These are phyloP conservation scores for Candida maltosa DNA, from an alignment of 805 yeast genomes.

Conservation along the genomic window DNA sequence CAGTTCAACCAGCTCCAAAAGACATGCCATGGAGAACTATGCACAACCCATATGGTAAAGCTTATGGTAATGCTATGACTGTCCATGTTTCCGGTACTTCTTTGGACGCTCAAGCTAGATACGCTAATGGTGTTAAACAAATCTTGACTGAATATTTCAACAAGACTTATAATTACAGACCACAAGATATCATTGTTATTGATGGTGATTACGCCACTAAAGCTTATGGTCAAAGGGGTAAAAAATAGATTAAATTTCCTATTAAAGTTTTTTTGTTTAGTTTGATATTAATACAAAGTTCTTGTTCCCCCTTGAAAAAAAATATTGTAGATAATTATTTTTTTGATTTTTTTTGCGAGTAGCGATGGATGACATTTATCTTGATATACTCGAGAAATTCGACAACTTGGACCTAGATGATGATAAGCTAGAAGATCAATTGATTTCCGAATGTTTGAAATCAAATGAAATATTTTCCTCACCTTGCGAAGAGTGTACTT, in stretches of 20 bases:
- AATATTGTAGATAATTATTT: conserved; percentile 3
- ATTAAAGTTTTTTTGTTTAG: background rate
- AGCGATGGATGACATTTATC: no score
- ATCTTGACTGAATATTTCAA: conserved; percentile 63
- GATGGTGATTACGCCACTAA: conserved; percentile 72
- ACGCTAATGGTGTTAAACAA: conserved; percentile 64
- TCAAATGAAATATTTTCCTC: background rate
- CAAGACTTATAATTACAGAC: conserved; percentile 63
- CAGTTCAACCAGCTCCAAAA: conserved; percentile 78
- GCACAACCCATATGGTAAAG: conserved; percentile 59
- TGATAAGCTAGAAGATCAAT: conserved; percentile 7
- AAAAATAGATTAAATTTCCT: conserved; percentile 1
- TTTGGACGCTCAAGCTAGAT: conserved; percentile 74
- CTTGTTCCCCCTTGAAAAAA: background rate
- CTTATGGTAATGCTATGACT: conserved; percentile 74
- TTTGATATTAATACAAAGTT: background rate
- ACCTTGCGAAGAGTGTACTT: conserved; percentile 3
- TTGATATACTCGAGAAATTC: no score
- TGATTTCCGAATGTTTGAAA: no score
- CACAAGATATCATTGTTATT: conserved; percentile 71
- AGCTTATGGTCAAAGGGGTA: conserved; percentile 56
- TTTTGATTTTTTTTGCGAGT: background rate
- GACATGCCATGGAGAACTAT: conserved; percentile 76
- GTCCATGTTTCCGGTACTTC: conserved; percentile 81
- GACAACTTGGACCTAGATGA: background rate